Conservation (phyloP, 1,284 basidiomycete genomes). For the Cutaneotrichosporon sp. region DNA sequence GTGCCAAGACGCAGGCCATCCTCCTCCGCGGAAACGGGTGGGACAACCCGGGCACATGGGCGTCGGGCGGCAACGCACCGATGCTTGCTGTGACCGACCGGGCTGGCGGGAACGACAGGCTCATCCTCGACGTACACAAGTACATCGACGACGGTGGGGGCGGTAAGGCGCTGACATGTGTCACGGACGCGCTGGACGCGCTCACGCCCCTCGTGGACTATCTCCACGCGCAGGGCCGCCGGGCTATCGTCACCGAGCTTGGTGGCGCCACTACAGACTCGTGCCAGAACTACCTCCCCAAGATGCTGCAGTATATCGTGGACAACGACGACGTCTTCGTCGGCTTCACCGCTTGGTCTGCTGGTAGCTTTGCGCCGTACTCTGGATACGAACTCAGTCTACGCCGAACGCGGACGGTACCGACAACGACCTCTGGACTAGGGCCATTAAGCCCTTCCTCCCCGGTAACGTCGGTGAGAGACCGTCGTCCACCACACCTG, state of each 20-base stretch:
- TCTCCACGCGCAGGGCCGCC: constrained; percentile 54
- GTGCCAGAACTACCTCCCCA: constrained; percentile 37
- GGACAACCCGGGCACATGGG: constrained; percentile 32
- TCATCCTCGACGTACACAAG: constrained; percentile 60
- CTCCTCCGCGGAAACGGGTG: constrained; percentile 42
- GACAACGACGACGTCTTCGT: constrained; percentile 51
- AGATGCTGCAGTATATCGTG: constrained; percentile 54
- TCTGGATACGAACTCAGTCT: constrained; percentile 31
- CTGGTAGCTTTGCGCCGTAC: constrained; percentile 30
- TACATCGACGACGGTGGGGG: constrained; percentile 60
- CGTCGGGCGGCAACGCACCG: constrained; percentile 44
- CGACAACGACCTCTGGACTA: constrained; percentile 30
- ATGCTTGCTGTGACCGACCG: constrained; percentile 57
- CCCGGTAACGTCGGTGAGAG: constrained; percentile 24
- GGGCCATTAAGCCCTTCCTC: constrained; percentile 34
- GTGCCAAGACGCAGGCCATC: constrained; percentile 41
- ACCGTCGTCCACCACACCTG: neutral
- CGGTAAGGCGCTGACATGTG: constrained; percentile 54
- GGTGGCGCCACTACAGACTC: constrained; percentile 54
- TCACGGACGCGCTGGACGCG: constrained; percentile 54
- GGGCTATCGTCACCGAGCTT: constrained; percentile 58
- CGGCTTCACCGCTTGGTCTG: constrained; percentile 56
- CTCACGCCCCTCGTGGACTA: constrained; percentile 53
- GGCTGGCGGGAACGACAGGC: constrained; percentile 50
- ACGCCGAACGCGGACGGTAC: constrained; percentile 25